Evolutionary conservation across 306 rosid genomes (phyloP), one percentile per base, ranked within the genome.

Genomic region (Adenanthera pavonina): DNA sequence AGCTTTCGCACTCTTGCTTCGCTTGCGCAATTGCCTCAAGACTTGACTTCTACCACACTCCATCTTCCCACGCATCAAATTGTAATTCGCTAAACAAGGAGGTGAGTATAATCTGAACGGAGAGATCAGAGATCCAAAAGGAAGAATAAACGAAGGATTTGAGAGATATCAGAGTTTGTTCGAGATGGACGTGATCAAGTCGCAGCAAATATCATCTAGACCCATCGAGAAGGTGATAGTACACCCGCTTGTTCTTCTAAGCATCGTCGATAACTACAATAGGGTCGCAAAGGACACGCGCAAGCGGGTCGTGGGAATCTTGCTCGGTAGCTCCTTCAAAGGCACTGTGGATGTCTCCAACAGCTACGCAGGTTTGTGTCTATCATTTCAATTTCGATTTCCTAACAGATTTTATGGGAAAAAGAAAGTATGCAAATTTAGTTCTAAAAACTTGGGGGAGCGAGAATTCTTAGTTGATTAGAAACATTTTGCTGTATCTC

Each of bases 261-360:
- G 95, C 87, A 89, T 91, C 85, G 95, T 91, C 61, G 95, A 91
- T 70, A 86, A 91, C 92, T 89, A 86, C 92, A 88, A 88, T 62
- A 85, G 93, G 9, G 95, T 91, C 35, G 95, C 92, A 54, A 89
- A 85, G 80, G 91, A 91, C 83, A 81, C 95, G 13, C 86, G 90
- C 77, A 88, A 88, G 48, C 89, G 95, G 8, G 95, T 91, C 38
- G 92, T 89, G 60, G 93, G 95, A 7, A 90, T 91, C 33, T 75
- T 89, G 8, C 95, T 91, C 41, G 93, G 93, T 20, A 85, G 89
- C 82, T 69, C 93, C 25, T 88, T 81, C 80, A 87, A 77, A 80
- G 96, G 93, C 83, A 86, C 86, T 70, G 96, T 91, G 43, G 96
- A 91, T 36, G 92, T 91, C 80, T 56, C 89, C 86, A 91, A 89